Conservation (phyloP, 1,284 basidiomycete species). For the Cutaneotrichosporon mucoides region DNA sequence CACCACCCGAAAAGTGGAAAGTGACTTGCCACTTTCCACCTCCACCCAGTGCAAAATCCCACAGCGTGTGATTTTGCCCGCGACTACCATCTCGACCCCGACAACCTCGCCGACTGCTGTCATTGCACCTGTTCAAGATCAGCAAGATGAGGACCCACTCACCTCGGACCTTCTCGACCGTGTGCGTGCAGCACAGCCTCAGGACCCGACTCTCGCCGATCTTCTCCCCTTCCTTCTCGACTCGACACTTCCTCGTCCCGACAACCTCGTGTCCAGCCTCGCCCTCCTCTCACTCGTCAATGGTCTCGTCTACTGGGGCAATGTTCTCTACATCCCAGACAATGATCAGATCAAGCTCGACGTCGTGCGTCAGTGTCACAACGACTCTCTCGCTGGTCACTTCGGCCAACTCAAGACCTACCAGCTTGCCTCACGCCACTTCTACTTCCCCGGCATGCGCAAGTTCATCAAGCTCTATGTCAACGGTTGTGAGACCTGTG, state of each 20-base stretch:
- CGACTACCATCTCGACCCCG: too few relatives aligned
- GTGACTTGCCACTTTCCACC: too few relatives aligned
- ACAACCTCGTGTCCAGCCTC: not conserved
- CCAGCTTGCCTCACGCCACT: constrained; percentile 26
- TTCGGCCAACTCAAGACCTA: constrained; percentile 50
- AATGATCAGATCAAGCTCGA: not conserved
- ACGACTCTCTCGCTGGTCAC: constrained; percentile 45
- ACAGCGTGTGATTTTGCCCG: too few relatives aligned
- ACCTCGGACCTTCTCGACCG: not conserved
- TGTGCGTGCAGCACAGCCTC: not conserved
- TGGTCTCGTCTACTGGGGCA: not conserved
- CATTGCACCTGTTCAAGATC: too few relatives aligned
- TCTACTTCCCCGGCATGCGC: constrained; percentile 28
- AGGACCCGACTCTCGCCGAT: not conserved
- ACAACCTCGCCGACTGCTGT: too few relatives aligned
- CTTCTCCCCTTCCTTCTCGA: not conserved
- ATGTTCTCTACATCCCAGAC: constrained; percentile 5
- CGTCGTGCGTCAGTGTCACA: constrained; percentile 29
- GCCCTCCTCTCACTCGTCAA: not conserved
- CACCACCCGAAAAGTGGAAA: too few relatives aligned
- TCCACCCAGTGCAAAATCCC: too few relatives aligned
- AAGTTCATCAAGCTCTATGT: constrained; percentile 31
- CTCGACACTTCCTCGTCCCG: not conserved
- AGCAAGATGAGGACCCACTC: too few relatives aligned
- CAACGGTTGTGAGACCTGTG: constrained; percentile 44